Evolutionary conservation across 2,329 filamentous ascomycete species (phyloP).

Genomic region (Ophiocordyceps sinensis): DNA sequence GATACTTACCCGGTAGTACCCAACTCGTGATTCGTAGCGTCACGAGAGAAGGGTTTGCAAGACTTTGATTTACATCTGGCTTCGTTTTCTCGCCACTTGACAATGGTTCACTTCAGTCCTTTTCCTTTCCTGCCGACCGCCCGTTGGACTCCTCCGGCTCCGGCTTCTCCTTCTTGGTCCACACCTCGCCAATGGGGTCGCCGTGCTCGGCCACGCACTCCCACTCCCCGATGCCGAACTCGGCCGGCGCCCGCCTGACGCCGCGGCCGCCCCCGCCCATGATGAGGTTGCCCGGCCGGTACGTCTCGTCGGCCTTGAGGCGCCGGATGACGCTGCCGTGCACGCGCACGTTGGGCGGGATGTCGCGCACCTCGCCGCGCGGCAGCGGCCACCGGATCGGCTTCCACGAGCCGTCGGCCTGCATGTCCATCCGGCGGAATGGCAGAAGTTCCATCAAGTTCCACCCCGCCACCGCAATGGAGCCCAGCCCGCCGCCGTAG

Average conservation of each 20-base stretch:
- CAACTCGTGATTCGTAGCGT: no score
- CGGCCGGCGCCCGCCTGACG: slow-evolving; percentile 41
- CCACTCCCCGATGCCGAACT: slow-evolving; percentile 61
- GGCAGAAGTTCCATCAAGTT: slow-evolving; percentile 71
- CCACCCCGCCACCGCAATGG: slow-evolving; percentile 49
- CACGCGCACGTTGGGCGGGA: slow-evolving; percentile 54
- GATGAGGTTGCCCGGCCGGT: slow-evolving; percentile 68
- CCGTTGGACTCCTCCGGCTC: no score
- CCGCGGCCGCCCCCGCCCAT: slow-evolving; percentile 66
- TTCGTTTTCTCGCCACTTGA: no score
- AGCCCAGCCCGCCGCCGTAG: slow-evolving; percentile 44
- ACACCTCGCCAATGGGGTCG: slow-evolving; percentile 55
- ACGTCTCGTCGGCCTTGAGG: slow-evolving; percentile 47
- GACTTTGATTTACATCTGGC: no score
- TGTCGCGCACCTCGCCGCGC: slow-evolving; percentile 62
- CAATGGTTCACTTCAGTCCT: no score
- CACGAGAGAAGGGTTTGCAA: no score
- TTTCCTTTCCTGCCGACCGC: no score
- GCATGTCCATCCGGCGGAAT: slow-evolving; percentile 68
- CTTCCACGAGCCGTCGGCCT: slow-evolving; percentile 59
- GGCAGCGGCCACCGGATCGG: slow-evolving; percentile 71
- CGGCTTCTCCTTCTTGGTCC: slow-evolving; percentile 25
- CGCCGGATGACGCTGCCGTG: slow-evolving; percentile 62
- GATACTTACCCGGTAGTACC: no score
- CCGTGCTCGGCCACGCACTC: slow-evolving; percentile 47